phyloP scores from a whole-genome alignment of 2,329 filamentous ascomycete genomes.

The Hansfordia pulvinata region DNA sequence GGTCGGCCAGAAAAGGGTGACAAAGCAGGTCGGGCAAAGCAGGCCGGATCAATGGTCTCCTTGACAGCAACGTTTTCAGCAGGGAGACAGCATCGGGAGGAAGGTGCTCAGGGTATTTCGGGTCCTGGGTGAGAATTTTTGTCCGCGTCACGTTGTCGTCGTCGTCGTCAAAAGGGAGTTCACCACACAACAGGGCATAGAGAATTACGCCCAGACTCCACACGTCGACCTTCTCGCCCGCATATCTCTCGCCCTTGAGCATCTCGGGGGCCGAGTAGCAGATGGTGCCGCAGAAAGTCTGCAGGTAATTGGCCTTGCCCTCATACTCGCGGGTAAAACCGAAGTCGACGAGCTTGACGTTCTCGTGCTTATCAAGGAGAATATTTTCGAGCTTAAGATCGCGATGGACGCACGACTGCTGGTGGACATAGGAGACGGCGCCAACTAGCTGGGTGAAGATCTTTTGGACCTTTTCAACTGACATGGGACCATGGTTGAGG shows the following conservation, averaged over 20 bases:
- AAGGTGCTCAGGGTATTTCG: slow-evolving; percentile 70
- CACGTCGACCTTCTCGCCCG: slow-evolving; percentile 93
- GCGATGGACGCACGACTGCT: slow-evolving; percentile 88
- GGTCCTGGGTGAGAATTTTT: slow-evolving; percentile 75
- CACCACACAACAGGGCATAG: slow-evolving; percentile 69
- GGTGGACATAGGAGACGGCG: slow-evolving; percentile 89
- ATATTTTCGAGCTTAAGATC: slow-evolving; percentile 97
- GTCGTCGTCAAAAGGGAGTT: slow-evolving; percentile 92
- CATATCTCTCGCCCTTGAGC: slow-evolving; percentile 96
- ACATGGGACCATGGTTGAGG: slow-evolving; percentile 70
- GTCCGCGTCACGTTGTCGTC: slow-evolving; percentile 77
- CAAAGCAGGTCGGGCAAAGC: slow-evolving; percentile 72
- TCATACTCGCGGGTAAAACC: slow-evolving; percentile 97
- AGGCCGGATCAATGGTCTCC: slow-evolving; percentile 74
- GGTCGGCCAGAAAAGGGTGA: slow-evolving; percentile 76
- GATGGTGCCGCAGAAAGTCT: slow-evolving; percentile 95
- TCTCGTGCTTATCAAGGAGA: slow-evolving; percentile 87
- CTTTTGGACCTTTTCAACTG: slow-evolving; percentile 78
- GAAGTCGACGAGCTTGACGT: slow-evolving; percentile 96
- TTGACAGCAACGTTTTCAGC: slow-evolving; percentile 72
- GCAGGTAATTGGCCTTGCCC: slow-evolving; percentile 83
- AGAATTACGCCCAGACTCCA: slow-evolving; percentile 83
- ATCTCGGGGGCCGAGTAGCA: slow-evolving; percentile 98
- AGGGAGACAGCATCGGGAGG: slow-evolving; percentile 65
- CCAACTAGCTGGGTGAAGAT: slow-evolving; percentile 94